Conservation (phyloP, 495 filamentous ascomycete genomes). For the Aspergillus haitiensis region DNA sequence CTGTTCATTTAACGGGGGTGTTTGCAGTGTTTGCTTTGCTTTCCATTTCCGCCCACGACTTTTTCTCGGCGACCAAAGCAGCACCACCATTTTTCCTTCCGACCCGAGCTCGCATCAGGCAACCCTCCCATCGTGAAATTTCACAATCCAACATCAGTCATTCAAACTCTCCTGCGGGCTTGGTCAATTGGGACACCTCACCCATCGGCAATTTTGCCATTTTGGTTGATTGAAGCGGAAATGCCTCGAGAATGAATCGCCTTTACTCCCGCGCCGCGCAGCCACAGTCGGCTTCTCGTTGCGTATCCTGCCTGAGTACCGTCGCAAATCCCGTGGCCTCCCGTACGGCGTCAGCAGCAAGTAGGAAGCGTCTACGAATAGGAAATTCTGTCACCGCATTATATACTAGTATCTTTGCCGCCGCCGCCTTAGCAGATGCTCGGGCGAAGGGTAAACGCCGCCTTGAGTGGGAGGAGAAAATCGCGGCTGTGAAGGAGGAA, state of each 20-base stretch:
- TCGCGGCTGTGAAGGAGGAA: slow-evolving; percentile 48
- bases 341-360: slow-evolving; percentile 54
- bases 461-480: slow-evolving; percentile 62
- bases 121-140: background rate
- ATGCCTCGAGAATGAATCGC: slow-evolving; percentile 62
- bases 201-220: background rate
- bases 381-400: slow-evolving; percentile 67
- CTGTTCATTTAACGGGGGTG: slow-evolving; percentile 22
- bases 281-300: slow-evolving; percentile 61
- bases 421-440: slow-evolving; percentile 67
- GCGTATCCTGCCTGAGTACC: slow-evolving; percentile 60
- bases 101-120: slow-evolving; percentile 13
- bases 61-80: slow-evolving; percentile 27
- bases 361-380: slow-evolving; percentile 51
- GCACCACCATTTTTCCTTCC: slow-evolving; percentile 20
- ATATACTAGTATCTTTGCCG: slow-evolving; percentile 71
- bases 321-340: slow-evolving; percentile 51
- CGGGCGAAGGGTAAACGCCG: slow-evolving; percentile 60
- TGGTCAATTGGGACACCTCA: slow-evolving; percentile 5
- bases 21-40: slow-evolving; percentile 44
- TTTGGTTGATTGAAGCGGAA: slow-evolving; percentile 17
- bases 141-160: slow-evolving; percentile 3
- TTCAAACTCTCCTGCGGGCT: slow-evolving; percentile 8
- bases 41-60: slow-evolving; percentile 21
- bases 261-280: slow-evolving; percentile 69